These are phyloP conservation scores for Eimeria acervulina DNA, from an alignment of 169 alveolate species.

Conservation along the genomic window DNA sequence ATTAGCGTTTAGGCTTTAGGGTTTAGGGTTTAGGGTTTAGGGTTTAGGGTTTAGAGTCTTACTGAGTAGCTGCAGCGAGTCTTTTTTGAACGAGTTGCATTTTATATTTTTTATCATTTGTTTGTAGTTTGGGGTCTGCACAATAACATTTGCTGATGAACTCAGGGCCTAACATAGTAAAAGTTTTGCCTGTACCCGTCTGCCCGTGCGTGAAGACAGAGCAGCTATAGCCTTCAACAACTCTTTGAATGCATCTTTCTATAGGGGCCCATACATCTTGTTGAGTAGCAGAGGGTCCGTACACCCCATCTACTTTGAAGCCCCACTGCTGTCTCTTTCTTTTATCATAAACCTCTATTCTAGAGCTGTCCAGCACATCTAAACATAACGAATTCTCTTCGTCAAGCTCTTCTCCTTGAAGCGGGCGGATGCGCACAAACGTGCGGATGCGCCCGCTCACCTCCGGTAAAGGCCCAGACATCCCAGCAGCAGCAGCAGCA, in stretches of 20 bases:
- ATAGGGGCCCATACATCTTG: constrained; percentile 86
- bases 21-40: neutral
- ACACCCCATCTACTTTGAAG: constrained; percentile 86
- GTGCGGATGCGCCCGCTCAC: constrained; percentile 75
- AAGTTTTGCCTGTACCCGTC: constrained; percentile 90
- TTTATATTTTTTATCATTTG: constrained; percentile 28
- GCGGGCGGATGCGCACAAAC: constrained; percentile 82
- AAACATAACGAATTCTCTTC: neutral
- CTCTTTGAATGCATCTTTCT: constrained; percentile 85
- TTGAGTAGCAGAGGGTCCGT: constrained; percentile 84
- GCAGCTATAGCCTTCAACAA: constrained; percentile 86
- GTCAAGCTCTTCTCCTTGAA: constrained; percentile 52
- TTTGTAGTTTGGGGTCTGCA: constrained; percentile 55
- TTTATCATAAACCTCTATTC: constrained; percentile 81
- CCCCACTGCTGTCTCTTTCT: constrained; percentile 73
- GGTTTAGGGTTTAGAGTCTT: neutral
- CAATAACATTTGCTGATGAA: constrained; percentile 83
- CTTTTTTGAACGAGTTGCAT: constrained; percentile 40
- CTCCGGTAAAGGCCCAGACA: neutral
- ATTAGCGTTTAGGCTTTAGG: neutral
- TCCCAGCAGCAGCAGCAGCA: neutral
- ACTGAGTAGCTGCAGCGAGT: constrained; percentile 33
- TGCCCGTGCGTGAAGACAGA: constrained; percentile 90
- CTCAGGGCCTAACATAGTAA: constrained; percentile 90
- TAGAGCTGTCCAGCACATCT: neutral